Evolutionary conservation across 2,329 filamentous ascomycete species (phyloP).

Genomic region (Thelonectria discophora): DNA sequence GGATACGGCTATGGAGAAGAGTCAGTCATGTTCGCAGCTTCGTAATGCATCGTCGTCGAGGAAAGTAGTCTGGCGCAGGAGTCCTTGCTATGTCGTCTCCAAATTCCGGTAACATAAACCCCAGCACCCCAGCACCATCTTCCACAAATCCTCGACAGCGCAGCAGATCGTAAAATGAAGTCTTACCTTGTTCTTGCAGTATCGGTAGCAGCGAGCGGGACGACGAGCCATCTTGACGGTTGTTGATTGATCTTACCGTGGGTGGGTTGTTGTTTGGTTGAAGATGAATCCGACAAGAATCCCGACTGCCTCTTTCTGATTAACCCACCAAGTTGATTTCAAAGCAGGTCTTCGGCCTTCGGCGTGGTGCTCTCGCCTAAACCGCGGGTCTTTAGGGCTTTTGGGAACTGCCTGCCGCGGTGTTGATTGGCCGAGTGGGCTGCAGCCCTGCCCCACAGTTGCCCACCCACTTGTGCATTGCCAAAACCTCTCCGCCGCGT

Average conservation of each 20-base stretch:
- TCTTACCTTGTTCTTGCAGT: slow-evolving; percentile 99
- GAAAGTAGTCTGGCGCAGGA: slow-evolving; percentile 6
- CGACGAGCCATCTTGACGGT: slow-evolving; percentile 97
- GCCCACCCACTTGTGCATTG: slow-evolving; percentile 29
- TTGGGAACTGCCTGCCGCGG: background rate
- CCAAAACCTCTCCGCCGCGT: slow-evolving; percentile 38
- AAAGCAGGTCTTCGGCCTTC: slow-evolving; percentile 56
- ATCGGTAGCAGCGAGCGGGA: slow-evolving; percentile 99
- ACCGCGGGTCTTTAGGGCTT: slow-evolving; percentile 54
- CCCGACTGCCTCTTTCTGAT: slow-evolving; percentile 43
- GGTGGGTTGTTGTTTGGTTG: slow-evolving; percentile 50
- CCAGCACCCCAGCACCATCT: background rate
- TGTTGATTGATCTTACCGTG: slow-evolving; percentile 54
- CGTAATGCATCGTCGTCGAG: slow-evolving; percentile 14
- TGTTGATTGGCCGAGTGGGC: slow-evolving; percentile 43
- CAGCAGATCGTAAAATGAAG: slow-evolving; percentile 24
- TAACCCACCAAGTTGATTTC: slow-evolving; percentile 58
- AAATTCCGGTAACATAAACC: slow-evolving; percentile 8
- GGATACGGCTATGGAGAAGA: slow-evolving; percentile 78
- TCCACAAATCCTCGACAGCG: slow-evolving; percentile 26
- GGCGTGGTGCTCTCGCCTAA: slow-evolving; percentile 48
- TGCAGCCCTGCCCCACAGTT: slow-evolving; percentile 36
- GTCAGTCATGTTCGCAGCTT: slow-evolving; percentile 31
- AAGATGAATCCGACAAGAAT: slow-evolving; percentile 43
- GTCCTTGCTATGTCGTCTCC: slow-evolving; percentile 23